Percentiles rank a stretch among this genome's conserved stretches.
Evolutionary conservation across 2,329 filamentous ascomycete genomes (phyloP).

Genomic region (Arthroderma sp.): DNA sequence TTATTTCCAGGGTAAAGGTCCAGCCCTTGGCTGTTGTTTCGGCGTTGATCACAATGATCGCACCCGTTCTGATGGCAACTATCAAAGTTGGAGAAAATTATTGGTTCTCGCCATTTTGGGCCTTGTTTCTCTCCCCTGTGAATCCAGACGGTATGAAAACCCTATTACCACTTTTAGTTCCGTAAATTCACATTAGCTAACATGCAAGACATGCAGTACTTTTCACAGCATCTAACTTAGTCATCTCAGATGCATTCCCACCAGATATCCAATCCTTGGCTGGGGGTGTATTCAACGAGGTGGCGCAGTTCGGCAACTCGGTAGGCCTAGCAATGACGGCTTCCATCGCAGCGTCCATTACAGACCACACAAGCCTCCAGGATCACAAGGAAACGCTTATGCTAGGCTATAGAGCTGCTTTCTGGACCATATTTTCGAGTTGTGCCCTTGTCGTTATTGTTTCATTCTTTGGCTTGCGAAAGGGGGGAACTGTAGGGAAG

Average conservation of each 20-base stretch:
- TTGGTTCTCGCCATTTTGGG: constrained; percentile 11
- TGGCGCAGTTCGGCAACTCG: constrained; percentile 44
- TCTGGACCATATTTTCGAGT: constrained; percentile 14
- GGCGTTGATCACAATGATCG: constrained; percentile 11
- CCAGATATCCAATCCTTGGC: constrained; percentile 46
- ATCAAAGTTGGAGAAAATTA: constrained; percentile 10
- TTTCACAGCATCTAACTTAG: constrained; percentile 42
- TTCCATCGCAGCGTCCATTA: constrained; percentile 28
- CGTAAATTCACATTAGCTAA: not conserved
- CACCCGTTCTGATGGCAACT: constrained; percentile 13
- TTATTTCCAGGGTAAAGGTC: constrained; percentile 12
- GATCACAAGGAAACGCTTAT: constrained; percentile 6
- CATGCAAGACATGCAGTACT: constrained; percentile 1
- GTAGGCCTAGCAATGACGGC: constrained; percentile 43
- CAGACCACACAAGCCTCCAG: constrained; percentile 4
- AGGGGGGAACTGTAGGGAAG: constrained; percentile 10
- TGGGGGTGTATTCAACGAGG: constrained; percentile 50
- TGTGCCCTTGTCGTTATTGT: constrained; percentile 9
- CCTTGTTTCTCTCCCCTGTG: constrained; percentile 11
- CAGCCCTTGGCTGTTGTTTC: constrained; percentile 12
- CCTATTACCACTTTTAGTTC: not conserved
- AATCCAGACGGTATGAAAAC: constrained; percentile 13
- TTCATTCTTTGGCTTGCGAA: constrained; percentile 12
- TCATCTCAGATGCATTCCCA: constrained; percentile 45
- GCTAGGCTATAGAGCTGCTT: constrained; percentile 10